A percentile compares a stretch with the other conserved stretches of the same genome.
Conservation (phyloP, 2,329 filamentous ascomycete species). For the Dothideomycetes sp. region DNA sequence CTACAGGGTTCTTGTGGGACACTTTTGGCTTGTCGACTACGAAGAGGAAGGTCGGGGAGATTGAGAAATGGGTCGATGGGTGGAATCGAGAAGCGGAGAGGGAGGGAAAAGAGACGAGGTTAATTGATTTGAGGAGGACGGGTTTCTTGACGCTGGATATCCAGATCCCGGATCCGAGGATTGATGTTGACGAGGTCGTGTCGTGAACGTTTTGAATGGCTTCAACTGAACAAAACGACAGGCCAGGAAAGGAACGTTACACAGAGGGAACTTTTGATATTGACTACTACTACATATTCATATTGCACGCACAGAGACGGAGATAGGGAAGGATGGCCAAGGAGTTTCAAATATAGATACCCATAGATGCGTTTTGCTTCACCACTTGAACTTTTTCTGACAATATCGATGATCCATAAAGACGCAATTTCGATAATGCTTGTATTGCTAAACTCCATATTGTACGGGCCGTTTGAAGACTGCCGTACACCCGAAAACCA, state of each 20-base stretch:
- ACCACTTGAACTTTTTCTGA: too few species aligned
- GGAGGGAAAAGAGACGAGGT: slow-evolving; percentile 55
- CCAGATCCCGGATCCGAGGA: slow-evolving; percentile 69
- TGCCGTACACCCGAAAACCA: too few species aligned
- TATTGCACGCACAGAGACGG: too few species aligned
- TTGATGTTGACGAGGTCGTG: slow-evolving; percentile 32
- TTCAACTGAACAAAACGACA: too few species aligned
- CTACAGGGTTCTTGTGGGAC: slow-evolving; percentile 93
- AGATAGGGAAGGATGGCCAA: not conserved
- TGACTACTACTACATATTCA: too few species aligned
- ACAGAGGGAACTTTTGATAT: not conserved
- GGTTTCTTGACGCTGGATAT: slow-evolving; percentile 84
- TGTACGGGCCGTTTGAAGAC: too few species aligned
- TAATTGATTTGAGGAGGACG: slow-evolving; percentile 70
- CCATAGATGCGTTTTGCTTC: slow-evolving; percentile 1
- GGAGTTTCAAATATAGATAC: slow-evolving; percentile 6
- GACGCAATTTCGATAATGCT: too few species aligned
- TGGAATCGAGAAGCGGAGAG: slow-evolving; percentile 66
- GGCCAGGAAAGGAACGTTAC: not conserved
- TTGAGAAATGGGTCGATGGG: slow-evolving; percentile 75
- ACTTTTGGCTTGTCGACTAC: slow-evolving; percentile 69
- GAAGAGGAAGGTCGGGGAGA: slow-evolving; percentile 58
- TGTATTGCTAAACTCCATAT: too few species aligned
- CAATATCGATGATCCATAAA: too few species aligned
- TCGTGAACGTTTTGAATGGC: slow-evolving; percentile 2